Percentiles rank a stretch among this genome's conserved stretches.
phyloP scores from a whole-genome alignment of 805 yeast species.

The Candida nonsorbophila region DNA sequence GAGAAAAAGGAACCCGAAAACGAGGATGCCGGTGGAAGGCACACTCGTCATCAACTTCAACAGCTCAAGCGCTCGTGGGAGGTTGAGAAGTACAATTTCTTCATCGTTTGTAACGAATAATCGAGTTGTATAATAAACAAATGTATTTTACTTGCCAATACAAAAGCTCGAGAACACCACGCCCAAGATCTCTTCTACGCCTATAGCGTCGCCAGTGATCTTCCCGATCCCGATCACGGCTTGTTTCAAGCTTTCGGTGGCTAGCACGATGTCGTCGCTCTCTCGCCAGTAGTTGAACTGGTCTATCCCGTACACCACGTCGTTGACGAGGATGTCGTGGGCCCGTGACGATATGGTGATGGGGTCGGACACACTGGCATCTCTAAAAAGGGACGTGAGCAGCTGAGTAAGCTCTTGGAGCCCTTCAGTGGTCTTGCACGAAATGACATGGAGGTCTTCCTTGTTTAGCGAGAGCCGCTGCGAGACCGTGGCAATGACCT shows the following conservation, averaged over 20 bases:
- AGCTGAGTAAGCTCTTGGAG: slow-evolving; percentile 38
- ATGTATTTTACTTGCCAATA: slow-evolving; percentile 65
- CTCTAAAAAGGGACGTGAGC: slow-evolving; percentile 44
- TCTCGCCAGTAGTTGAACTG: slow-evolving; percentile 49
- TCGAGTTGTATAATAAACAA: not conserved
- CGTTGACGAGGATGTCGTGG: slow-evolving; percentile 66
- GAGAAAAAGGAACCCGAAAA: slow-evolving; percentile 14
- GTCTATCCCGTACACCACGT: slow-evolving; percentile 71
- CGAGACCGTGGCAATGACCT: not conserved
- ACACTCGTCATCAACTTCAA: slow-evolving; percentile 41
- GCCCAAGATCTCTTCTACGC: slow-evolving; percentile 85
- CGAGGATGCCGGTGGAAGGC: slow-evolving; percentile 33
- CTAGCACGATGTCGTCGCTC: slow-evolving; percentile 68
- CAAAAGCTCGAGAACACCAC: slow-evolving; percentile 90
- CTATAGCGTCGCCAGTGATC: slow-evolving; percentile 85
- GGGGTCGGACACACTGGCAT: slow-evolving; percentile 56
- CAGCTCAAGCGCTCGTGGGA: slow-evolving; percentile 43
- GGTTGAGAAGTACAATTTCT: slow-evolving; percentile 34
- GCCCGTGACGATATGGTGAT: slow-evolving; percentile 70
- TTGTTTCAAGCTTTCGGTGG: slow-evolving; percentile 66
- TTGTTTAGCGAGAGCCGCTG: not conserved
- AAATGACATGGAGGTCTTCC: slow-evolving; percentile 36
- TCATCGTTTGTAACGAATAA: slow-evolving; percentile 23
- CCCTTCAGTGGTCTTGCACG: slow-evolving; percentile 60
- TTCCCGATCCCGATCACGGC: slow-evolving; percentile 87